Base-by-base conservation (phyloP, 2,329 filamentous ascomycete genomes). In the Fusarium sp. region DNA sequence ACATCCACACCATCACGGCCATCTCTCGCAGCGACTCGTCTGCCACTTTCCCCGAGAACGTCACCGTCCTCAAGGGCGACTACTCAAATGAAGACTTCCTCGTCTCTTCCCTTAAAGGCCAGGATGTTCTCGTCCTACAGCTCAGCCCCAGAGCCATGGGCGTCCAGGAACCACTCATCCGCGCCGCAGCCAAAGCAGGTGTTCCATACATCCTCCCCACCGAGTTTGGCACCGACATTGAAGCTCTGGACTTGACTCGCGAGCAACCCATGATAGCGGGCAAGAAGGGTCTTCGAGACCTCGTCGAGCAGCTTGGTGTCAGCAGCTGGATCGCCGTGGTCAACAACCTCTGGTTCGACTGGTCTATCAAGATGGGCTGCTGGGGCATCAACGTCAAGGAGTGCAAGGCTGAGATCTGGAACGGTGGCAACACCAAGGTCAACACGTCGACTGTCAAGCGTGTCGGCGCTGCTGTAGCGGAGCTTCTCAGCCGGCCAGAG, bases 1-100 rank as follows among this genome's bases (percentile, higher is more conserved):
- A 82, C 58, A 81, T 81, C 49, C 83, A 85, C 73, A 81, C 70
- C 13, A 75, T 87, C 64, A 87, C 84, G 1, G 83, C 83, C 64
- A 75, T 88, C 40, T 82, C 82, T 2, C 84, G 85, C 46, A 57
- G 67, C 2, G 81, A 79, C 29, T 84, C 83, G 68, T 80, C 74
- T 3, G 77, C 69, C 63, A 78, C 69, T 0, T 75, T 86, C 3
- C 83, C 82, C 7, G 67, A 73, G 0, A 82, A 77, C 18, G 75
- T 84, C 46, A 69, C 73, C 4, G 73, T 81, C 34, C 79, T 77
- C 20, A 75, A 71, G 23, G 75, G 85, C 62, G 77, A 87, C 77
- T 88, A 88, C 74, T 71, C 81, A 13, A 77, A 84, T 16, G 77
- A 81, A 4, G 65, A 73, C 1, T 77, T 78, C 57, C 69, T 79